These are phyloP conservation scores for Cladosporium velox DNA, from an alignment of 2,329 filamentous ascomycete species.

Conservation along the genomic window DNA sequence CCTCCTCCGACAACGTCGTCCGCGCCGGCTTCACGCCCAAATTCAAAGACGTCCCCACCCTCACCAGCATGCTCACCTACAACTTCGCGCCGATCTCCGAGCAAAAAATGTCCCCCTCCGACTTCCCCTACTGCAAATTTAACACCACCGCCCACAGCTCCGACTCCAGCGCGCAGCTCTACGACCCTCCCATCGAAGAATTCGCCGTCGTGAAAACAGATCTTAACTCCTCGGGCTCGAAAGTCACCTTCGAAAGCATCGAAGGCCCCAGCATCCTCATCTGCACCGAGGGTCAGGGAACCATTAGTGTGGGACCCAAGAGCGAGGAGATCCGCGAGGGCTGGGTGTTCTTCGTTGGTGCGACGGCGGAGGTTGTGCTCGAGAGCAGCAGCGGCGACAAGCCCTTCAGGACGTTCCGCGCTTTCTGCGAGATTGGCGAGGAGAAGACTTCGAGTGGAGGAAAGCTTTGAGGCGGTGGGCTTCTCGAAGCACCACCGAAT, in stretches of 20 bases:
- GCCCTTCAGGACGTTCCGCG: slow-evolving; percentile 85
- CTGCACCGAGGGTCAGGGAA: slow-evolving; percentile 80
- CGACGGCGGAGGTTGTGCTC: slow-evolving; percentile 79
- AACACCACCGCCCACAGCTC: slow-evolving; percentile 82
- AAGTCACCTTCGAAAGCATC: slow-evolving; percentile 84
- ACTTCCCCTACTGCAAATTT: slow-evolving; percentile 83
- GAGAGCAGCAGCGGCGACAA: slow-evolving; percentile 65
- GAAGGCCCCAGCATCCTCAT: slow-evolving; percentile 91
- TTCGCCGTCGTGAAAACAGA: slow-evolving; percentile 85
- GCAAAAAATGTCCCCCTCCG: slow-evolving; percentile 85
- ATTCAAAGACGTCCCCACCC: slow-evolving; percentile 91
- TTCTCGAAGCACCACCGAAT: not conserved
- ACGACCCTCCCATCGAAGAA: slow-evolving; percentile 95
- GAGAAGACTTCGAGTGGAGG: slow-evolving; percentile 32
- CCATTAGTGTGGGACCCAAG: slow-evolving; percentile 81
- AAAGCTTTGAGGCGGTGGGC: not conserved
- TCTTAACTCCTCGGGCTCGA: slow-evolving; percentile 69
- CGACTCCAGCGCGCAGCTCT: slow-evolving; percentile 70
- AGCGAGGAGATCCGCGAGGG: slow-evolving; percentile 63
- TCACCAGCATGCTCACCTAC: slow-evolving; percentile 92
- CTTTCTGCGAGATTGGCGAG: slow-evolving; percentile 80
- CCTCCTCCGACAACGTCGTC: slow-evolving; percentile 96
- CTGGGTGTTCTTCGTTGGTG: slow-evolving; percentile 68
- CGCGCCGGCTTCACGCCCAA: slow-evolving; percentile 97
- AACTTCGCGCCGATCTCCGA: slow-evolving; percentile 90